These are phyloP conservation scores for Phytophthora ohioensis DNA, from an alignment of 352 stramenopile genomes.

Conservation along the genomic window DNA sequence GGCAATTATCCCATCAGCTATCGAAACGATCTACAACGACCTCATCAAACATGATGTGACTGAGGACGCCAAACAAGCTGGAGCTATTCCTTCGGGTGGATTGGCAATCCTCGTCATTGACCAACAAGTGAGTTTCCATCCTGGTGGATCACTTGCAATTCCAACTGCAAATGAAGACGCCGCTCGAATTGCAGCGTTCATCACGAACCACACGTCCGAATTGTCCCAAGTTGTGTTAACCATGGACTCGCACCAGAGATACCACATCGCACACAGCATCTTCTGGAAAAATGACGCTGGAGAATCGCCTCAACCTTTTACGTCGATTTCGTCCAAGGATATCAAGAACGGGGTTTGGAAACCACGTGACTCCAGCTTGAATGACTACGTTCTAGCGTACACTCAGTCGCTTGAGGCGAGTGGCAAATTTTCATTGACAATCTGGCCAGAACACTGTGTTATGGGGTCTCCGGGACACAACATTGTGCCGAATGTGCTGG, in stretches of 20 bases:
- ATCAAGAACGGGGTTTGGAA: conserved; percentile 64
- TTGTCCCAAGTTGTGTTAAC: conserved; percentile 92
- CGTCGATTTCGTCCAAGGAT: conserved; percentile 88
- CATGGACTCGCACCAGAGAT: conserved; percentile 94
- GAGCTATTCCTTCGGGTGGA: conserved; percentile 43
- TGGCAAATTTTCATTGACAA: conserved; percentile 90
- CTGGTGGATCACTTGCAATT: conserved; percentile 93
- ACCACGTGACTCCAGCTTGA: conserved; percentile 60
- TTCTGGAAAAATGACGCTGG: conserved; percentile 88
- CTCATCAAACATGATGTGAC: conserved; percentile 28
- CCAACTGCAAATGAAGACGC: conserved; percentile 89
- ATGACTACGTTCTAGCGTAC: conserved; percentile 90
- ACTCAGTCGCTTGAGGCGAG: conserved; percentile 80
- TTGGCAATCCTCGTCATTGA: conserved; percentile 92
- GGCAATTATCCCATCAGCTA: conserved; percentile 11
- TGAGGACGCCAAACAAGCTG: conserved; percentile 44
- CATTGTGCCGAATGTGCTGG: conserved; percentile 81
- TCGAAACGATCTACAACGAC: conserved; percentile 5
- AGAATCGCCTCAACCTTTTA: conserved; percentile 91
- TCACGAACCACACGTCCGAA: conserved; percentile 62
- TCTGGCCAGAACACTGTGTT: conserved; percentile 97
- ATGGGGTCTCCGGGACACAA: conserved; percentile 90
- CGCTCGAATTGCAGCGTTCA: conserved; percentile 87
- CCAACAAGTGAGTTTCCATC: conserved; percentile 95
- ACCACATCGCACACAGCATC: conserved; percentile 94